Base-by-base conservation (phyloP, 139 green algal genomes). In the Chlamydomonas sphaeroides region DNA sequence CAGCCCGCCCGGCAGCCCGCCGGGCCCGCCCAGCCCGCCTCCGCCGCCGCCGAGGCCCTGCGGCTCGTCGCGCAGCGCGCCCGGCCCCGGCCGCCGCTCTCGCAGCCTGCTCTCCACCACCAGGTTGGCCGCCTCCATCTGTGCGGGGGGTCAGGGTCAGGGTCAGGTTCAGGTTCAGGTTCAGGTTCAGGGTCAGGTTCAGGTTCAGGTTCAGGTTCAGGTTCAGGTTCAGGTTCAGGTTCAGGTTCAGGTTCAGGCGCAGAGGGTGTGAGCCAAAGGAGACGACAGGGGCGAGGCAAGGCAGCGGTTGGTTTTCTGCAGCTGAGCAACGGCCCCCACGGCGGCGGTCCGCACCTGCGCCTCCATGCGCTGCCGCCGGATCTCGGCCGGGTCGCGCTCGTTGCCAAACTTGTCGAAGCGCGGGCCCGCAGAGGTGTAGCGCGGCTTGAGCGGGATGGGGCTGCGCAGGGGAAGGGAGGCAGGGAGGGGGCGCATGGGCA, bases 381-480 rank as follows among this genome's bases (percentile, higher is more conserved):
- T 57, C 59, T 80, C 74, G 5, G 32, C 30, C 3, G 74, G 59
- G 28, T 80, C 74, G 26, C 74, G 74, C 59, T 80, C 74, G 56
- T 80, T 80, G 15, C 72, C 72, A 32, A 70, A 61, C 74, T 80
- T 80, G 32, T 80, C 74, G n/a, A 80, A 25, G 2, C 74, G 74
- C 3, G 74, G 74, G 2, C 74, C 74, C 39, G 74, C 74, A 0
- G 74, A 80, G 39, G 74, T 80, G 59, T 80, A 80, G 39, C 74
- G 74, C 26, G 74, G 74, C 41, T 49, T 59, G 30, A 80, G 74
- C 39, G 74, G 74, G 32, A 80, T 80, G 61, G 74, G 39, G 18
- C 74, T 80, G 74, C 20, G 59, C 28, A 0, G 6, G 42, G 7
- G 25, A 3, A 39, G 39, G 38, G 38, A n/a, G n/a, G n/a, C n/a